Conservation (phyloP, 1,139 yeast species). For the Geotrichum phurueaensis region DNA sequence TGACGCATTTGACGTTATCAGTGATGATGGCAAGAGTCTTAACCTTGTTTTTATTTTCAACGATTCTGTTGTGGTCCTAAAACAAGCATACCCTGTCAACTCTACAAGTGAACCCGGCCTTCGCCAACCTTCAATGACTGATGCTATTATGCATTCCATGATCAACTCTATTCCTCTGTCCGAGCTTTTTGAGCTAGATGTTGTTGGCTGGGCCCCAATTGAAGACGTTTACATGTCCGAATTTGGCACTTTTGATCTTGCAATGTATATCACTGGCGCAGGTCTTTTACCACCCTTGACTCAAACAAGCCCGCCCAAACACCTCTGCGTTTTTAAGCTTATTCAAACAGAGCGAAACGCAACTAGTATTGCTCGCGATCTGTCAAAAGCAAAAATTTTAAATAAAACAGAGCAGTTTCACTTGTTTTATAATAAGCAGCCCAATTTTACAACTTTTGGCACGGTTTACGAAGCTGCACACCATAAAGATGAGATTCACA, state of each 20-base stretch:
- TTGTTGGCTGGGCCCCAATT: constrained; percentile 64
- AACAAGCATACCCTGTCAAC: constrained; percentile 33
- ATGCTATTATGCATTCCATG: constrained; percentile 81
- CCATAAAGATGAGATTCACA: constrained; percentile 49
- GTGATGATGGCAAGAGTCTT: constrained; percentile 26
- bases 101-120: constrained; percentile 34
- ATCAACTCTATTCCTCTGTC: constrained; percentile 78
- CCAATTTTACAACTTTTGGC: constrained; percentile 52
- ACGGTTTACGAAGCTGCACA: constrained; percentile 71
- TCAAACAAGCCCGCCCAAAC: constrained; percentile 14
- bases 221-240: constrained; percentile 39
- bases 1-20: constrained; percentile 47
- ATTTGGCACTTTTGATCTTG: constrained; percentile 22
- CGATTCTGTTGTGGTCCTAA: constrained; percentile 65
- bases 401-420: constrained; percentile 83
- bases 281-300: constrained; percentile 9
- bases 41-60: constrained; percentile 72
- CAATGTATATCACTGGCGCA: constrained; percentile 20
- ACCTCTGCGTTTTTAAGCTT: constrained; percentile 21
- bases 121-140: constrained; percentile 62
- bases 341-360: constrained; percentile 35
- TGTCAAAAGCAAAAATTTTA: constrained; percentile 72
- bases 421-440: constrained; percentile 48
- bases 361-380: constrained; percentile 52
- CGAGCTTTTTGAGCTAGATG: constrained; percentile 62